Evolutionary conservation across 441 rosid species (phyloP).

Genomic region (Geranium incanum): DNA sequence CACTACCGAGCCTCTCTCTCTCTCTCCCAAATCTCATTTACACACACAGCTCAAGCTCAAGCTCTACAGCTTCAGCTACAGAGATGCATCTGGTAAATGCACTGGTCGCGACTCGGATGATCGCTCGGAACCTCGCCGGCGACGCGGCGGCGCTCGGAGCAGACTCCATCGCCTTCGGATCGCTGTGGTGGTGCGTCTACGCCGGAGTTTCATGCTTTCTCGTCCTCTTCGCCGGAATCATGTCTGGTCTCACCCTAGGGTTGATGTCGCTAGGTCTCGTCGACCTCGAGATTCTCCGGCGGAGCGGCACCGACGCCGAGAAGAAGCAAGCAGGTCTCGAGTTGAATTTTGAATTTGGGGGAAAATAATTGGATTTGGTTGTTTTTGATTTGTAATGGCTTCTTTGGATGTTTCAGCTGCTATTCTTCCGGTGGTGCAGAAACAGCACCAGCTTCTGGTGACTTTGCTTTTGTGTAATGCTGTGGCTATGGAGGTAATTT

Average conservation of each 20-base stretch:
- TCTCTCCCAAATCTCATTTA: background rate
- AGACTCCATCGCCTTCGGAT: background rate
- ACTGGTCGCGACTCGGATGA: slow-evolving; percentile 49
- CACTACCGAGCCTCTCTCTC: background rate
- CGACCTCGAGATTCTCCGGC: slow-evolving; percentile 29
- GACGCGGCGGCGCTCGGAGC: background rate
- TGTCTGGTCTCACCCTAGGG: slow-evolving; percentile 31
- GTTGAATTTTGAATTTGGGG: background rate
- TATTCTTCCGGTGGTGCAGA: slow-evolving; percentile 81
- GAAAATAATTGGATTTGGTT: background rate
- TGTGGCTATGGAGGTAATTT: slow-evolving; percentile 76
- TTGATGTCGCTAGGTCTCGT: slow-evolving; percentile 28
- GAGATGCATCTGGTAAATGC: slow-evolving; percentile 56
- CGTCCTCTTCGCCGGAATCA: slow-evolving; percentile 28
- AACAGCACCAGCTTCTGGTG: slow-evolving; percentile 92
- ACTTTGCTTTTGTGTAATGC: slow-evolving; percentile 90
- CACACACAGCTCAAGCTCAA: background rate
- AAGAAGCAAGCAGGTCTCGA: slow-evolving; percentile 27
- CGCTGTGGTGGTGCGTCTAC: slow-evolving; percentile 4
- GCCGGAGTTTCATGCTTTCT: slow-evolving; percentile 24
- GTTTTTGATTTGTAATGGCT: background rate
- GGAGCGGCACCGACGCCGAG: slow-evolving; percentile 26
- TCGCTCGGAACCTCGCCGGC: slow-evolving; percentile 16
- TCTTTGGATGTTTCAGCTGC: slow-evolving; percentile 35
- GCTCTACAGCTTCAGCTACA: background rate